These are phyloP conservation scores for Pythium myriotylum DNA, from an alignment of 352 stramenopile genomes.

Conservation along the genomic window DNA sequence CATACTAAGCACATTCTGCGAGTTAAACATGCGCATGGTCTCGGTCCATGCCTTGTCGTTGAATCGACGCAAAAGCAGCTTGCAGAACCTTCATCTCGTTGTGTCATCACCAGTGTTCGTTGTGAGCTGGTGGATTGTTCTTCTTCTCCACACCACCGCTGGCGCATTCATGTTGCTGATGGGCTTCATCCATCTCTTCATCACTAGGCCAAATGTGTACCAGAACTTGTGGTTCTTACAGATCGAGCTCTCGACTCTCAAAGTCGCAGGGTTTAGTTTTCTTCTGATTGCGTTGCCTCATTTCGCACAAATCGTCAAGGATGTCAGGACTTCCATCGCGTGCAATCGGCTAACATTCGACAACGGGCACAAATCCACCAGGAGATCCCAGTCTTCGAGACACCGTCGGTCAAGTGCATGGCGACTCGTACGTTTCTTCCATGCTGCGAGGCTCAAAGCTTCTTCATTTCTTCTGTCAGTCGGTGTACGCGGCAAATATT, in stretches of 20 bases:
- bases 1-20: too few relatives aligned
- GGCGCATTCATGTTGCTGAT: slow-evolving; percentile 2
- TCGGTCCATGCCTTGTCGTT: too few relatives aligned
- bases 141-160: not conserved
- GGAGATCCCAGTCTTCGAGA: not conserved
- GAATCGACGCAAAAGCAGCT: not conserved
- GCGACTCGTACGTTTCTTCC: not conserved
- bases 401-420: not conserved
- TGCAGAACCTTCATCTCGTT: not conserved
- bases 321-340: not conserved
- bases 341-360: slow-evolving; percentile 1
- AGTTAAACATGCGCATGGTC: too few relatives aligned
- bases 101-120: not conserved
- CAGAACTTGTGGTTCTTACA: slow-evolving; percentile 4
- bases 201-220: not conserved
- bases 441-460: not conserved
- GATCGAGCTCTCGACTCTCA: not conserved
- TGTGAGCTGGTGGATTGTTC: slow-evolving; percentile 1
- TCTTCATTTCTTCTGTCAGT: not conserved
- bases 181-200: slow-evolving; percentile 5
- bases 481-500: not conserved
- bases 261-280: not conserved
- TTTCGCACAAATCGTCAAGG: not conserved
- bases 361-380: not conserved
- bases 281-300: not conserved